Evolutionary conservation across 495 filamentous ascomycete genomes (phyloP), one percentile per base, ranked within the genome.

Genomic region (Wilcoxina mikolae): DNA sequence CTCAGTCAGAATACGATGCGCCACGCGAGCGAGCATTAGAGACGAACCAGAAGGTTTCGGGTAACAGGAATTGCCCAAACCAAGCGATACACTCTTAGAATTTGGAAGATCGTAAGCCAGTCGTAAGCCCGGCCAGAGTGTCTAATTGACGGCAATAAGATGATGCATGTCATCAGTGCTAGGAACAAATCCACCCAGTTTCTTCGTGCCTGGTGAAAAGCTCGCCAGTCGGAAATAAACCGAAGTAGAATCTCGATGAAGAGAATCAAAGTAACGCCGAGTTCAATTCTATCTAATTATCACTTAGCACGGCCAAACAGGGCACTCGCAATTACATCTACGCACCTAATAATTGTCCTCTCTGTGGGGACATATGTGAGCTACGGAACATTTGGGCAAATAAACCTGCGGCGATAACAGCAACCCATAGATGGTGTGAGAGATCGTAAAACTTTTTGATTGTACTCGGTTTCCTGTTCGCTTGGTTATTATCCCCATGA

Each of bases 71-170:
- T 80, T 25, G 87, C 87, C 57, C 95, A 71, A 51, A 99, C 88
- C 15, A 99, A 78, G 15, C 91, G 82, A 67, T 99, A 96, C 5
- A 86, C 84, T 56, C 93, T 79, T 51, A 96, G 64, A 54, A 99
- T 87, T 69, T 95, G 91, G 64, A 99, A 96, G 47, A 94, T 66
- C 5, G 87, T 94, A 28, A 99, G 75, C 77, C 90, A 95, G 41
- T 82, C 81, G 64, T 96, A 99, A 9, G 78, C 64, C 51, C 82
- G 78, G 5, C 83, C 85, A 3, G 83, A 84, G 46, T 82, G 72
- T 51, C 76, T 84, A 44, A 99, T 87, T 0, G 72, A 70, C 2
- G 91, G 91, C 20, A 96, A 76, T 57, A 94, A 82, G 39, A 99
- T 95, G 56, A 94, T 70, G 28, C 79, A 78, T 0, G 87, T 95